phyloP scores from a whole-genome alignment of 805 yeast genomes.

The Cyberlindnera veronae region DNA sequence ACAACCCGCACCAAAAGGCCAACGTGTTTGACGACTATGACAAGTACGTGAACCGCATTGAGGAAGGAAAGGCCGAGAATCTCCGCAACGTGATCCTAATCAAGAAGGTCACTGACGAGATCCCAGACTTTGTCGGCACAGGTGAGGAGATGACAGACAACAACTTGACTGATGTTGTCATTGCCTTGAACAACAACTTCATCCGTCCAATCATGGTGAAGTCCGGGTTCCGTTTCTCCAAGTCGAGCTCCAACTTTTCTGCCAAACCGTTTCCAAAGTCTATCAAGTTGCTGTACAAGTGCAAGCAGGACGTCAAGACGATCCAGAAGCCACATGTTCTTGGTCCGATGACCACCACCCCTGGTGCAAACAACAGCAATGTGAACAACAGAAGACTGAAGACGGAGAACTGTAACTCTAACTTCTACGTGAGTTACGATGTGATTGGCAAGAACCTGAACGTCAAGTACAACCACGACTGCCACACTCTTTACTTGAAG shows the following conservation, averaged over 20 bases:
- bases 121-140: slow-evolving; percentile 16
- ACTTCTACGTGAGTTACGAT: slow-evolving; percentile 25
- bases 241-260: slow-evolving; percentile 21
- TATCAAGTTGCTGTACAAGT: slow-evolving; percentile 24
- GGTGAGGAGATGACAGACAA: slow-evolving; percentile 5
- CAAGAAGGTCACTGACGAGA: slow-evolving; percentile 18
- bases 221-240: slow-evolving; percentile 26
- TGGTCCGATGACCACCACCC: slow-evolving; percentile 4
- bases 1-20: slow-evolving; percentile 23
- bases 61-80: slow-evolving; percentile 15
- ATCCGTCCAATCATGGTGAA: slow-evolving; percentile 18
- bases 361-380: slow-evolving; percentile 9
- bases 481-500: slow-evolving; percentile 22
- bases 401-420: slow-evolving; percentile 26
- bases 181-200: slow-evolving; percentile 15
- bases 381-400: slow-evolving; percentile 17
- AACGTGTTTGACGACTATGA: slow-evolving; percentile 24
- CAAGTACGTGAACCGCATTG: slow-evolving; percentile 18
- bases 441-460: slow-evolving; percentile 19
- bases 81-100: slow-evolving; percentile 22
- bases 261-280: slow-evolving; percentile 24
- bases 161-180: slow-evolving; percentile 17
- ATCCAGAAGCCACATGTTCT: slow-evolving; percentile 15
- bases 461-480: slow-evolving; percentile 23
- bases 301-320: slow-evolving; percentile 27